Conservation (phyloP, 2,329 filamentous ascomycete species). For the Fusarium nelsonii region DNA sequence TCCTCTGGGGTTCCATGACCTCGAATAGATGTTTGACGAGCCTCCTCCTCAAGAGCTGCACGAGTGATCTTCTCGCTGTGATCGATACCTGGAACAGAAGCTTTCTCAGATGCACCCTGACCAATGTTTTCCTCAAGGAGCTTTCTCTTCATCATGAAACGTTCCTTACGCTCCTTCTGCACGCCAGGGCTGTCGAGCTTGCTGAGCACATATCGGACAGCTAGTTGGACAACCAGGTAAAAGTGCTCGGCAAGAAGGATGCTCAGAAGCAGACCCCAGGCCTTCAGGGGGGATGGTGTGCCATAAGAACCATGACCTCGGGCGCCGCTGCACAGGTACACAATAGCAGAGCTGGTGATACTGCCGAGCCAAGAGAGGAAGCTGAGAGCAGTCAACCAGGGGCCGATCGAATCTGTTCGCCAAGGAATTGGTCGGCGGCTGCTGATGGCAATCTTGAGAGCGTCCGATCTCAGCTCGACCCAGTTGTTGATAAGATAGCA, state of each 20-base stretch:
- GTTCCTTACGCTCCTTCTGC: constrained; percentile 85
- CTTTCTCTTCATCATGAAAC: constrained; percentile 82
- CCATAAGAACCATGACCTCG: constrained; percentile 71
- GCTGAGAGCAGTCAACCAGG: constrained; percentile 86
- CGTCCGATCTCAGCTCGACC: constrained; percentile 93
- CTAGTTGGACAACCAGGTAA: constrained; percentile 82
- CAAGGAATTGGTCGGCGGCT: constrained; percentile 91
- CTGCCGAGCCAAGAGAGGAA: constrained; percentile 96
- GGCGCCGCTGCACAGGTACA: constrained; percentile 86
- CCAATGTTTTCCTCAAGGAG: constrained; percentile 80
- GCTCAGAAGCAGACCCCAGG: constrained; percentile 83
- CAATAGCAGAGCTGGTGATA: constrained; percentile 85
- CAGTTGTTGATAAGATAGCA: constrained; percentile 96
- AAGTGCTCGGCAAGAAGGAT: constrained; percentile 91
- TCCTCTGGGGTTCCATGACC: constrained; percentile 66
- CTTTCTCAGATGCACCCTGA: constrained; percentile 64
- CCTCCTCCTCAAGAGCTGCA: constrained; percentile 73
- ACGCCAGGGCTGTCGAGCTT: constrained; percentile 89
- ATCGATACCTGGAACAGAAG: constrained; percentile 60
- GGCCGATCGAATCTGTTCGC: constrained; percentile 92
- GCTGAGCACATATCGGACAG: constrained; percentile 77
- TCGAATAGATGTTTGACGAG: constrained; percentile 62
- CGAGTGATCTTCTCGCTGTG: constrained; percentile 74
- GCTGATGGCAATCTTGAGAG: constrained; percentile 91
- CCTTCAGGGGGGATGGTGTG: constrained; percentile 76